Base-by-base conservation (phyloP, 2,329 filamentous ascomycete genomes). In the Teratosphaeria gauchensis region DNA sequence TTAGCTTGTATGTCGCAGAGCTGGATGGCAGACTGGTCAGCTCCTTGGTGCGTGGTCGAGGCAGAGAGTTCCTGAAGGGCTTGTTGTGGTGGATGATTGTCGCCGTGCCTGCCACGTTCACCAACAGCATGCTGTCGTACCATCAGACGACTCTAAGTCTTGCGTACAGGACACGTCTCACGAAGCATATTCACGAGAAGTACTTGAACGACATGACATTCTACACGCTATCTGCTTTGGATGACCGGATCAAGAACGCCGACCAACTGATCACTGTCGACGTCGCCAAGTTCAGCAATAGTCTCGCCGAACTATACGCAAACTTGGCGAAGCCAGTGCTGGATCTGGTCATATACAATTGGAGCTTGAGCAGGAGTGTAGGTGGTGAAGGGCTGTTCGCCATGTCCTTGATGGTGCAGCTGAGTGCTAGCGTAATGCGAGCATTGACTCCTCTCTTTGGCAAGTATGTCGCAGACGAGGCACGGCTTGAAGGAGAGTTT, bases 51-150 rank as follows among this genome's bases (percentile, higher is more conserved):
- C 87, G 91, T 73, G 94, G 94, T 1, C 94, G 87, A 65, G 94
- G 92, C 16, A 89, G 85, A 73, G 91, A 95, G 64, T 99, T 99
- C 65, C 71, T 97, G 67, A 85, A 86, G 66, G 86, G 90, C 0
- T 85, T 99, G 66, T 83, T 95, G 5, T 96, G 92, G 91, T 99
- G 94, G 94, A 99, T 99, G 94, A 73, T 92, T 58, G 94, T 99
- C 64, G 92, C 94, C 30, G 82, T 99, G 16, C 94, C 94, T 9
- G 94, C 94, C 1, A 97, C 94, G 0, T 74, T 97, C 72, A 99
- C 94, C 48, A 99, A 99, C 73, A 96, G 92, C 0, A 99, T 99
- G 94, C 89, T 94, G 74, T 74, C 83, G 72, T 57, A 53, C 12
- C 94, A 99, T 71, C 94, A 99, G 78, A 95, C 92, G 69, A 91